A percentile compares a stretch with the other conserved stretches of the same genome.
phyloP scores from a whole-genome alignment of 2,329 filamentous ascomycete species.

The Clonostachys rosea region DNA sequence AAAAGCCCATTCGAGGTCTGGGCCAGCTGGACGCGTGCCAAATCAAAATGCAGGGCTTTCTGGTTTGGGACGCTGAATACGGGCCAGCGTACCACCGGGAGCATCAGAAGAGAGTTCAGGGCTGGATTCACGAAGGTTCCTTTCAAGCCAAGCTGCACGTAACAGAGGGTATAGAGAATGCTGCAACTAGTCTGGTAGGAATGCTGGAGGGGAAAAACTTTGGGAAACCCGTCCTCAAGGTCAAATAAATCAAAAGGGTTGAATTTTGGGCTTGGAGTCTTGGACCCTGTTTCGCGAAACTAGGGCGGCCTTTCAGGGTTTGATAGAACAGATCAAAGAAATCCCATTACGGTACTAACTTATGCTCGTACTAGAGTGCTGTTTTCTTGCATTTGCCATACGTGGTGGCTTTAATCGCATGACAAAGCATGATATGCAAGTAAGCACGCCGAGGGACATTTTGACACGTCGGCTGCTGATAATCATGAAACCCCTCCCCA shows the following conservation, averaged over 20 bases:
- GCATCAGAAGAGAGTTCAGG: constrained; percentile 69
- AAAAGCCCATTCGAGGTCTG: constrained; percentile 64
- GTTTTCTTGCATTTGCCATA: too few relatives aligned
- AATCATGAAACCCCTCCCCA: too few relatives aligned
- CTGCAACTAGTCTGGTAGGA: constrained; percentile 66
- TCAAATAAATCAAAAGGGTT: neutral
- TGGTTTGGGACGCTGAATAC: constrained; percentile 62
- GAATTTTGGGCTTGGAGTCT: too few relatives aligned
- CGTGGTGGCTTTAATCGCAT: too few relatives aligned
- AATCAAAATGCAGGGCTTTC: constrained; percentile 70
- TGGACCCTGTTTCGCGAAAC: too few relatives aligned
- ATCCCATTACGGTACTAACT: too few relatives aligned
- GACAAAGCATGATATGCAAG: too few relatives aligned
- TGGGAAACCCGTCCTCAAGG: constrained; percentile 77
- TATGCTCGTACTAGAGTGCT: too few relatives aligned
- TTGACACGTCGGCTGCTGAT: too few relatives aligned
- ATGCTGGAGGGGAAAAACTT: constrained; percentile 79
- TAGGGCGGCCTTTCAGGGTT: too few relatives aligned
- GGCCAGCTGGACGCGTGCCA: constrained; percentile 62
- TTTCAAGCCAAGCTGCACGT: constrained; percentile 67
- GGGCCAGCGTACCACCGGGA: constrained; percentile 62
- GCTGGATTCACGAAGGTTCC: constrained; percentile 72
- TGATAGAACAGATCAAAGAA: too few relatives aligned
- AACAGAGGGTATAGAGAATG: constrained; percentile 77
- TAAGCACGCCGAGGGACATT: too few relatives aligned